Evolutionary conservation across 495 filamentous ascomycete species (phyloP), one percentile per base, ranked within the genome.

Genomic region (Penicillium canariense): DNA sequence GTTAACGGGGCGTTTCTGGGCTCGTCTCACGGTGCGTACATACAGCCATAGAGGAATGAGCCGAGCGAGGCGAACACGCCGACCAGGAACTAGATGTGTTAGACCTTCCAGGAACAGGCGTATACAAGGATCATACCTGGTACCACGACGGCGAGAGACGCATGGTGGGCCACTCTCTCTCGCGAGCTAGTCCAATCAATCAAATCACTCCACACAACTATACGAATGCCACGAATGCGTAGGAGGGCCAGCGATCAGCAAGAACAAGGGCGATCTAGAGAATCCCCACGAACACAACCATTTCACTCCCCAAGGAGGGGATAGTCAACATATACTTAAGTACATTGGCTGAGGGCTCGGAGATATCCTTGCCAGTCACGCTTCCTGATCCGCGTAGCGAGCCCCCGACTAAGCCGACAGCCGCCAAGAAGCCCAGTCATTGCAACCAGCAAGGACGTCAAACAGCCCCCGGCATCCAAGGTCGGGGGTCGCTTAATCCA

Each of bases 11-110:
- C 6, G 7, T 34, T 34, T 34, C 31, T 34, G 31, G 31, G 1
- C 14, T 34, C 14, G 31, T 8, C 31, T 14, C 14, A 8, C 14
- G 14, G 3, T 3, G 6, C 9, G 17, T 7, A 67, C 71, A 34
- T 55, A 75, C 71, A 83, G 59, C 82, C 83, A 64, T 73, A 86
- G 25, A 84, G 76, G 54, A 84, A 77, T 15, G 80, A 83, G 43
- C 82, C 82, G 28, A 85, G 68, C 5, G 81, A 84, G 66, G 83
- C 83, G 64, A 85, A 85, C 35, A 85, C 74, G 68, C 81, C 78
- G 17, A 84, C 78, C 54, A 85, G 74, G 62, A 84, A 83, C 79
- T 85, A 66, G 50, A 34, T 1, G 14, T 34, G 10, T 17, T 18
- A 38, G 59, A 40, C 67, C 55, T 67, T 57, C 49, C 54, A 48